phyloP scores from a whole-genome alignment of 2,329 filamentous ascomycete species.

The Botrytis squamosa region DNA sequence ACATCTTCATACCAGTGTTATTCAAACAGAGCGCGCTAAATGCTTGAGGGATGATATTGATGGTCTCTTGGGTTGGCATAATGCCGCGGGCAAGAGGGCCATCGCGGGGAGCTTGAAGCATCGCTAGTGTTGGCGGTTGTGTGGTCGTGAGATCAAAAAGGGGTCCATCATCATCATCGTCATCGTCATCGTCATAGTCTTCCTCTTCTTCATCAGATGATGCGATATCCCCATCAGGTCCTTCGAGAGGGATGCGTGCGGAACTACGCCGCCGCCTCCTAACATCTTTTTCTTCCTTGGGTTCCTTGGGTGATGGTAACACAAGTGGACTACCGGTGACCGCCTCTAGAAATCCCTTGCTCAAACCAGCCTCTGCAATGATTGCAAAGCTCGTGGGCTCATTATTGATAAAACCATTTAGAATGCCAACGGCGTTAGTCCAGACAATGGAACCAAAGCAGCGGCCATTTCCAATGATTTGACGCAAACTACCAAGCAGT shows the following conservation, averaged over 20 bases:
- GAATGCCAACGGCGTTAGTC: conserved; percentile 88
- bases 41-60: conserved; percentile 79
- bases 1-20: conserved; percentile 80
- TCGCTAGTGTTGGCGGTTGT: conserved; percentile 54
- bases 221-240: conserved; percentile 1
- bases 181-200: conserved; percentile 20
- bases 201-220: conserved; percentile 37
- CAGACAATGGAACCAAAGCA: conserved; percentile 91
- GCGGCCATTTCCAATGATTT: conserved; percentile 75
- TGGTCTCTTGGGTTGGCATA: conserved; percentile 82
- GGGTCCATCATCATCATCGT: conserved; percentile 40
- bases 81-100: conserved; percentile 66
- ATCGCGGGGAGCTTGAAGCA: conserved; percentile 47
- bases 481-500: conserved; percentile 73
- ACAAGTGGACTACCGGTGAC: conserved; percentile 58
- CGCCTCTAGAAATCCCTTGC: conserved; percentile 80
- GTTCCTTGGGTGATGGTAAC: conserved; percentile 33
- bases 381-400: conserved; percentile 97
- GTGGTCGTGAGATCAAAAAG: conserved; percentile 41
- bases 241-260: conserved; percentile 13
- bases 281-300: conserved; percentile 22
- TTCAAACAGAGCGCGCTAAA: conserved; percentile 95
- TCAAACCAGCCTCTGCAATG: conserved; percentile 89
- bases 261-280: conserved; percentile 6
- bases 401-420: conserved; percentile 97